Percentiles rank a stretch among this genome's conserved stretches.
Conservation (phyloP, 2,329 filamentous ascomycete species). For the Aulographum hederae region DNA sequence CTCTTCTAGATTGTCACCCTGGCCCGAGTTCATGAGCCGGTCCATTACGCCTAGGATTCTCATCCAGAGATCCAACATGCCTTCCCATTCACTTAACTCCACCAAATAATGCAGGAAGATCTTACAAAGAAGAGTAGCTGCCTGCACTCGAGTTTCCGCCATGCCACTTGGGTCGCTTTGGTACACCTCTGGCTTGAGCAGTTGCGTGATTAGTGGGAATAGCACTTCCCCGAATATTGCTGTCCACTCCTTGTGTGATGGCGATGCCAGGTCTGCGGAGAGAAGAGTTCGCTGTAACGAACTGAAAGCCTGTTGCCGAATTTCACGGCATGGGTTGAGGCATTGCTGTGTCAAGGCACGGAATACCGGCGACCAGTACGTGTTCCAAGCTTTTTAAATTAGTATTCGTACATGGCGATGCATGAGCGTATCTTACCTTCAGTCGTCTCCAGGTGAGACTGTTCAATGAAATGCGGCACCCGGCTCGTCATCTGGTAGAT, state of each 20-base stretch:
- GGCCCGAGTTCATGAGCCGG: constrained; percentile 85
- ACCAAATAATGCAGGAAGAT: constrained; percentile 91
- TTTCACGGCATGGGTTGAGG: constrained; percentile 83
- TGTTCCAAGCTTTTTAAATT: constrained; percentile 92
- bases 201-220: constrained; percentile 71
- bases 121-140: constrained; percentile 79
- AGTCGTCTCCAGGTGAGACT: constrained; percentile 6
- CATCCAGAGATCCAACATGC: constrained; percentile 81
- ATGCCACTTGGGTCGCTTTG: constrained; percentile 81
- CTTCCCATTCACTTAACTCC: constrained; percentile 64
- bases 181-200: constrained; percentile 89
- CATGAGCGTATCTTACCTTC: constrained; percentile 4
- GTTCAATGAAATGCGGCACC: constrained; percentile 4
- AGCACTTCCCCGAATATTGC: constrained; percentile 88
- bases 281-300: constrained; percentile 73
- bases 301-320: constrained; percentile 74
- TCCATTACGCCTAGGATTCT: constrained; percentile 91
- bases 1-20: constrained; percentile 81
- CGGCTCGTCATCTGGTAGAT: constrained; percentile 34
- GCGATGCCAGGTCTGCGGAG: constrained; percentile 66
- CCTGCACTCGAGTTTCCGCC: constrained; percentile 86
- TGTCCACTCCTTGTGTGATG: constrained; percentile 41
- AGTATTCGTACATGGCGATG: no score
- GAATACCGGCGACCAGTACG: constrained; percentile 95
- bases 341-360: constrained; percentile 76